These are phyloP conservation scores for Crepidotus variabilis DNA, from an alignment of 768 basidiomycete species.

Conservation along the genomic window DNA sequence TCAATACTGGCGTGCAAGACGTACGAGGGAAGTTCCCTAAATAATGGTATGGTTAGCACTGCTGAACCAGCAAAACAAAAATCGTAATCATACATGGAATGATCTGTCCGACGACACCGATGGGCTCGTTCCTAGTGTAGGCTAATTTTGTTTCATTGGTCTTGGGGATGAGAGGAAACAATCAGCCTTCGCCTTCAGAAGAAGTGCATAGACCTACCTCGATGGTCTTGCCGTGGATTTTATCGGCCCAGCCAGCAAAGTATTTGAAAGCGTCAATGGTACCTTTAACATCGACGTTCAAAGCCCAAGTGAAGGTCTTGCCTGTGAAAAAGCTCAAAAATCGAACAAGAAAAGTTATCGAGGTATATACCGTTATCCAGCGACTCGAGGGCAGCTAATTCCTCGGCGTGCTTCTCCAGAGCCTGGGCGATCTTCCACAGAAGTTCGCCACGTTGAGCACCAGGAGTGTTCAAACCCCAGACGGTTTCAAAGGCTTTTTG, in stretches of 20 bases:
- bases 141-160: slow-evolving; percentile 52
- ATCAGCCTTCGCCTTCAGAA: slow-evolving; percentile 33
- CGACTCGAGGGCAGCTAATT: slow-evolving; percentile 71
- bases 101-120: slow-evolving; percentile 51
- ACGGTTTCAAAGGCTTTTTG: slow-evolving; percentile 50
- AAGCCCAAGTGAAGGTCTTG: slow-evolving; percentile 50
- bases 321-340: slow-evolving; percentile 25
- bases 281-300: slow-evolving; percentile 42
- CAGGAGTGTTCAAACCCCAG: slow-evolving; percentile 69
- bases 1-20: slow-evolving; percentile 1
- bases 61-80: slow-evolving; percentile 56
- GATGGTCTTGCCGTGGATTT: slow-evolving; percentile 71
- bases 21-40: slow-evolving; percentile 63
- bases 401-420: slow-evolving; percentile 58
- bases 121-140: slow-evolving; percentile 70
- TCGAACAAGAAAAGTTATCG: slow-evolving; percentile 25
- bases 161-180: slow-evolving; percentile 39
- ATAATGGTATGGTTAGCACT: slow-evolving; percentile 36
- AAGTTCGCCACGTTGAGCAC: slow-evolving; percentile 46
- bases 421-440: slow-evolving; percentile 61
- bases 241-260: slow-evolving; percentile 91
- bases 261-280: slow-evolving; percentile 59
- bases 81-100: slow-evolving; percentile 56
- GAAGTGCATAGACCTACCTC: slow-evolving; percentile 33
- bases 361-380: slow-evolving; percentile 68